These are phyloP conservation scores for Asparagopsis taxiformis DNA, from an alignment of 31 red algal genomes.

Conservation along the genomic window DNA sequence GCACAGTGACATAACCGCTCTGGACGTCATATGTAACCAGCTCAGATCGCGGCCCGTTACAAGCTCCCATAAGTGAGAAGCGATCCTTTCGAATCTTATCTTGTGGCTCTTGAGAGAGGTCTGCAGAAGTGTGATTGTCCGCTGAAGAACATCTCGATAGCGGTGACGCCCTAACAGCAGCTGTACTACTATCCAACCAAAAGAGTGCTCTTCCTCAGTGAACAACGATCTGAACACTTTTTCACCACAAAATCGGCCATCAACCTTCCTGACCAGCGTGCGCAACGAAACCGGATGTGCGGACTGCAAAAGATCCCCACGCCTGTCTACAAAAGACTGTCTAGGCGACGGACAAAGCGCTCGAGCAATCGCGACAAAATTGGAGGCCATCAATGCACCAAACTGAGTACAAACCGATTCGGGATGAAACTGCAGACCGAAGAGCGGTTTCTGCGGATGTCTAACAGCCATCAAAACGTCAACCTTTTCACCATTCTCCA, in stretches of 20 bases:
- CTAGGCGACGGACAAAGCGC: background rate
- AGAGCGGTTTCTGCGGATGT: slow-evolving; percentile 60
- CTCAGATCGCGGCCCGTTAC: slow-evolving; percentile 50
- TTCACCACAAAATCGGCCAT: background rate
- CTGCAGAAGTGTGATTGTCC: background rate
- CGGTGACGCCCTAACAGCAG: background rate
- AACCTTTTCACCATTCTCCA: background rate
- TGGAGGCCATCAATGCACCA: slow-evolving; percentile 53
- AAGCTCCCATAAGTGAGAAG: slow-evolving; percentile 79
- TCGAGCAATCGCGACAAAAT: slow-evolving; percentile 61
- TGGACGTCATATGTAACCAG: slow-evolving; percentile 42
- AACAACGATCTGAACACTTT: slow-evolving; percentile 24
- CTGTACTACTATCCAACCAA: slow-evolving; percentile 59
- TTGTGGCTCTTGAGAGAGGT: background rate
- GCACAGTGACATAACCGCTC: slow-evolving; percentile 3
- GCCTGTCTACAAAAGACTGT: too few relatives aligned
- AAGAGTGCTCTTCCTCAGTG: background rate
- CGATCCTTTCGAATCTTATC: slow-evolving; percentile 14
- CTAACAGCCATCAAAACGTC: slow-evolving; percentile 85
- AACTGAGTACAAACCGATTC: slow-evolving; percentile 76
- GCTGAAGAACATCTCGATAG: slow-evolving; percentile 37
- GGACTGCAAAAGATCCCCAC: too few relatives aligned
- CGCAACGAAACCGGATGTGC: too few relatives aligned
- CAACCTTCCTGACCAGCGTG: slow-evolving; percentile 12
- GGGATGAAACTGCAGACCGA: slow-evolving; percentile 98